These are phyloP conservation scores for Lodderomyces margitis DNA, from an alignment of 1,139 yeast genomes.

Conservation along the genomic window DNA sequence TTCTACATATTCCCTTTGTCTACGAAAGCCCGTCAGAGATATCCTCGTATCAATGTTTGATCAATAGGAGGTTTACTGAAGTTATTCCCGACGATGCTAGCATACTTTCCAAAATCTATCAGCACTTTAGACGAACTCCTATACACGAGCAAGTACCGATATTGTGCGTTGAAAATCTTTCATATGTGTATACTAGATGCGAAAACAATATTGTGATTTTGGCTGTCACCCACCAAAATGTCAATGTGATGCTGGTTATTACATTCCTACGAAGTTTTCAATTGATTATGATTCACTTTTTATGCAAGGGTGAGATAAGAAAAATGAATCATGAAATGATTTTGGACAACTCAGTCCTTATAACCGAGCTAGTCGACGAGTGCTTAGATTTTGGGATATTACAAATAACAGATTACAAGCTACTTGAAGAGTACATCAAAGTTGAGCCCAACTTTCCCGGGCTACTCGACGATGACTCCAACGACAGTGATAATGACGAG, in stretches of 20 bases:
- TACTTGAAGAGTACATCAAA: slow-evolving; percentile 45
- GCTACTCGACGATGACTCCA: slow-evolving; percentile 10
- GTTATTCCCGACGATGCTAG: slow-evolving; percentile 27
- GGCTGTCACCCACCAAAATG: slow-evolving; percentile 32
- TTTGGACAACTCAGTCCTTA: slow-evolving; percentile 38
- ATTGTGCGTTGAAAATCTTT: slow-evolving; percentile 26
- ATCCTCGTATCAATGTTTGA: slow-evolving; percentile 31
- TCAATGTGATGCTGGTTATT: slow-evolving; percentile 43
- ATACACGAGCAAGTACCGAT: slow-evolving; percentile 29
- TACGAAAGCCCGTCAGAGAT: slow-evolving; percentile 14
- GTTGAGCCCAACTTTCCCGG: slow-evolving; percentile 35
- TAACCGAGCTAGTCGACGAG: slow-evolving; percentile 45
- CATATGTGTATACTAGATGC: slow-evolving; percentile 30
- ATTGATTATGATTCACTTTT: slow-evolving; percentile 30
- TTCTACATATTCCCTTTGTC: slow-evolving; percentile 31
- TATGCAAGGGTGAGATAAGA: slow-evolving; percentile 17
- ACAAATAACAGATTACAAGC: slow-evolving; percentile 45
- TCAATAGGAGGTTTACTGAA: slow-evolving; percentile 34
- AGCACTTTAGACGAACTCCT: slow-evolving; percentile 19
- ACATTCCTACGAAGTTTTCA: slow-evolving; percentile 36
- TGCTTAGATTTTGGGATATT: slow-evolving; percentile 46
- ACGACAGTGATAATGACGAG: slow-evolving; percentile 17
- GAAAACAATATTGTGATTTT: slow-evolving; percentile 31
- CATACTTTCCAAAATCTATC: slow-evolving; percentile 30
- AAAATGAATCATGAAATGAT: slow-evolving; percentile 31